Conservation (phyloP, 371 early-diverging fungal species). For the Nematocida sp. region DNA sequence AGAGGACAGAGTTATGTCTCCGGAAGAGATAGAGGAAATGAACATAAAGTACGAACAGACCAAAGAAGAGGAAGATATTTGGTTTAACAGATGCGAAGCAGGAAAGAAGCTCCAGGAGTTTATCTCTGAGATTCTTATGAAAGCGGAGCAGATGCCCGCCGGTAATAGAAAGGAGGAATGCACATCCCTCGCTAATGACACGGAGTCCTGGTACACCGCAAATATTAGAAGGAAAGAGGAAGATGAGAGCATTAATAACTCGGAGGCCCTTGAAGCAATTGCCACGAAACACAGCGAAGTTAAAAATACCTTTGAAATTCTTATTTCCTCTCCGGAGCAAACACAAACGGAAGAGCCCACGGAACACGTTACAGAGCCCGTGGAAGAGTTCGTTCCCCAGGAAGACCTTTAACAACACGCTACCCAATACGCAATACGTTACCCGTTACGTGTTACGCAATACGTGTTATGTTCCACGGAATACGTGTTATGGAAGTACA, state of each 20-base stretch:
- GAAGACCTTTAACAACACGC: conserved; percentile 48
- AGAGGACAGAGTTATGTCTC: conserved; percentile 12
- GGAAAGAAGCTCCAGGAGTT: conserved; percentile 14
- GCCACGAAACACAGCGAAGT: conserved; percentile 22
- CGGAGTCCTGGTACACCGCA: conserved; percentile 18
- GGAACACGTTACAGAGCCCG: background rate
- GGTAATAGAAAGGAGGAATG: conserved; percentile 31
- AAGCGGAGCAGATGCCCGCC: conserved; percentile 1
- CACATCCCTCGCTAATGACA: conserved; percentile 11
- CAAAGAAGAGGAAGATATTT: conserved; percentile 43
- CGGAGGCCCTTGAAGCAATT: conserved; percentile 26
- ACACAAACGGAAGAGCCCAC: background rate
- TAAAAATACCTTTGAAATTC: conserved; percentile 2
- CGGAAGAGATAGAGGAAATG: conserved; percentile 23
- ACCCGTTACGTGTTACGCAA: no score
- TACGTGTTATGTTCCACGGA: no score
- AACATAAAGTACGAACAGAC: conserved; percentile 44
- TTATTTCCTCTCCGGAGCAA: background rate
- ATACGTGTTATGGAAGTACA: no score
- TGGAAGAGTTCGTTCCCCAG: conserved; percentile 38
- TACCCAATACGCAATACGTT: no score
- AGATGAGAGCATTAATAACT: background rate
- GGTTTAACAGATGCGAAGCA: conserved; percentile 44
- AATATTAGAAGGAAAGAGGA: conserved; percentile 17
- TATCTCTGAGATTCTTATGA: background rate